These are phyloP conservation scores for Hylodesmum podocarpum DNA, from an alignment of 306 rosid species.

Conservation along the genomic window DNA sequence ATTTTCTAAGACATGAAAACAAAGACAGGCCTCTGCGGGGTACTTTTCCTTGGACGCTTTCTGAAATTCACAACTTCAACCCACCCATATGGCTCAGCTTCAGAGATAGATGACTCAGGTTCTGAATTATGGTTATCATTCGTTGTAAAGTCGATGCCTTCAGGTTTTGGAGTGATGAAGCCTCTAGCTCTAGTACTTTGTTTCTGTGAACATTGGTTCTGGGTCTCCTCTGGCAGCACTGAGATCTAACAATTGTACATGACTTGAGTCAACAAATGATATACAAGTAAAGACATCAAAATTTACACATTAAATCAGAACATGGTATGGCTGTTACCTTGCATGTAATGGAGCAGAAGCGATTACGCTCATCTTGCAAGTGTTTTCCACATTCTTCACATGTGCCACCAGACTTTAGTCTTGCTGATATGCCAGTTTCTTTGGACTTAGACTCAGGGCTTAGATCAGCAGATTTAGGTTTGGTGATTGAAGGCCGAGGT, in stretches of 20 bases:
- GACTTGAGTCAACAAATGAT: not conserved
- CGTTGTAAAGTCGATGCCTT: slow-evolving; percentile 42
- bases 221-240: slow-evolving; percentile 44
- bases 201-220: slow-evolving; percentile 28
- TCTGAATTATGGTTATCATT: slow-evolving; percentile 53
- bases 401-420: slow-evolving; percentile 65
- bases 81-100: slow-evolving; percentile 78
- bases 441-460: slow-evolving; percentile 63
- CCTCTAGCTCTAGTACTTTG: slow-evolving; percentile 32
- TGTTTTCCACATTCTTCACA: slow-evolving; percentile 89
- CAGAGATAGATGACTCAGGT: slow-evolving; percentile 68
- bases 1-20: slow-evolving; percentile 35
- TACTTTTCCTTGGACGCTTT: slow-evolving; percentile 77
- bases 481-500: slow-evolving; percentile 70
- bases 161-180: slow-evolving; percentile 34
- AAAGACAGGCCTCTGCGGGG: slow-evolving; percentile 66
- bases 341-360: slow-evolving; percentile 91
- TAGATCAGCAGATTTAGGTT: slow-evolving; percentile 60
- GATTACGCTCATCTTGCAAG: slow-evolving; percentile 78
- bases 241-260: slow-evolving; percentile 39
- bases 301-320: slow-evolving; percentile 6
- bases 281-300: not conserved
- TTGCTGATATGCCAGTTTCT: slow-evolving; percentile 57
- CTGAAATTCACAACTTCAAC: slow-evolving; percentile 68
- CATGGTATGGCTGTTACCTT: slow-evolving; percentile 57